Evolutionary conservation across 805 yeast species (phyloP).

Genomic region (Limtongozyma cylindracea): DNA sequence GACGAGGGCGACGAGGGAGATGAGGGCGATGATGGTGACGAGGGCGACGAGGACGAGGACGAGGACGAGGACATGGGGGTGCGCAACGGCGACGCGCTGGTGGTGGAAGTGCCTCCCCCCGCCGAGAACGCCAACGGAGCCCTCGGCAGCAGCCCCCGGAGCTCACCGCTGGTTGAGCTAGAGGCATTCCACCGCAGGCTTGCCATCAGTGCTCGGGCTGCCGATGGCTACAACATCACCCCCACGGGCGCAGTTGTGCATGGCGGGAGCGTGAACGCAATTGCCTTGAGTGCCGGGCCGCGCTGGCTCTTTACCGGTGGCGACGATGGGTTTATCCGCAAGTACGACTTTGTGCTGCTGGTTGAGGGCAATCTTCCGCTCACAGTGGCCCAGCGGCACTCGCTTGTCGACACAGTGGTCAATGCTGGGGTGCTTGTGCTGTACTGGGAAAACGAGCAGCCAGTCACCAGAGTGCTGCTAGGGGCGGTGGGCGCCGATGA

Average conservation of each 20-base stretch:
- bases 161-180: neutral
- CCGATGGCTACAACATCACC: conserved; percentile 30
- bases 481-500: conserved; percentile 11
- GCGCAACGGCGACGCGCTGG: conserved; percentile 1
- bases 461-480: conserved; percentile 20
- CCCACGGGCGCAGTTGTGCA: conserved; percentile 84
- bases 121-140: neutral
- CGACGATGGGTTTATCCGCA: conserved; percentile 81
- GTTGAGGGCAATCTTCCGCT: conserved; percentile 70
- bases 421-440: conserved; percentile 65
- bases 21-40: conserved; percentile 7
- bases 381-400: conserved; percentile 80
- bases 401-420: conserved; percentile 61
- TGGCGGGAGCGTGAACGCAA: conserved; percentile 48
- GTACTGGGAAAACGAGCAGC: conserved; percentile 95
- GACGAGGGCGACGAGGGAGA: conserved; percentile 3
- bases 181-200: neutral
- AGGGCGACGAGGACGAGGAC: conserved; percentile 1
- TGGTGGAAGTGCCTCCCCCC: conserved; percentile 1
- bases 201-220: conserved; percentile 2
- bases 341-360: conserved; percentile 67
- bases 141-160: neutral
- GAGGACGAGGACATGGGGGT: conserved; percentile 1
- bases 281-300: conserved; percentile 58
- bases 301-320: conserved; percentile 88